Evolutionary conservation across 208 protist genomes (phyloP), one percentile per base, ranked within the genome.

Genomic region (Herpetomonas samuelpessoai): DNA sequence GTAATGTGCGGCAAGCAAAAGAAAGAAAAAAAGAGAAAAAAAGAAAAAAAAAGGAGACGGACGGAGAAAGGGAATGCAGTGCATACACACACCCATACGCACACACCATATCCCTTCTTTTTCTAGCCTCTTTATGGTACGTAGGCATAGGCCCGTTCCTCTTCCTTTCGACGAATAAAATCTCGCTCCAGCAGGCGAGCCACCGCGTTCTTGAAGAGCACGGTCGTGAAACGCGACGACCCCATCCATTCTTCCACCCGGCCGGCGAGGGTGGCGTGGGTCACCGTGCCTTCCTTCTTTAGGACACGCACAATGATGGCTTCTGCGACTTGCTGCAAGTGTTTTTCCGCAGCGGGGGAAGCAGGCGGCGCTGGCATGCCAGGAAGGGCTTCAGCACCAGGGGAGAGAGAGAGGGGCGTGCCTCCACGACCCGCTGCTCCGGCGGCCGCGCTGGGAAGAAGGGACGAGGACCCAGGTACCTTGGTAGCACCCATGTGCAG

Each of bases 101-200:
- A n/a, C n/a, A n/a, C n/a, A n/a, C n/a, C n/a, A n/a, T 54, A 9
- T 54, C 24, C 14, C 35, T 41, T 54, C 24, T 54, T 54, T 18
- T 54, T 26, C 4, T 25, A 19, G 61, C 35, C 9, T 14, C 35
- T 41, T 41, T 14, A 41, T 14, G 35, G 35, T 14, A 41, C 35
- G 35, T 41, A 41, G 9, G 14, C 35, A 41, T 18, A 41, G 9
- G 14, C 35, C 9, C 14, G 6, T 41, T 41, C 35, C 9, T 14
- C 35, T 14, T 41, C 35, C 35, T 6, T 14, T 14, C 35, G 6
- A 14, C 35, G 35, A 41, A 41, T 44, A 38, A 88, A 87, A 29
- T 89, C 81, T 28, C 68, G 65, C n/a, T 85, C 87, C 14, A 90
- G 78, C 14, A 91, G 62, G 24, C 70, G 30, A 1, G 62, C 35